These are phyloP conservation scores for Aphanomyces astaci DNA, from an alignment of 352 stramenopile species.

Conservation along the genomic window DNA sequence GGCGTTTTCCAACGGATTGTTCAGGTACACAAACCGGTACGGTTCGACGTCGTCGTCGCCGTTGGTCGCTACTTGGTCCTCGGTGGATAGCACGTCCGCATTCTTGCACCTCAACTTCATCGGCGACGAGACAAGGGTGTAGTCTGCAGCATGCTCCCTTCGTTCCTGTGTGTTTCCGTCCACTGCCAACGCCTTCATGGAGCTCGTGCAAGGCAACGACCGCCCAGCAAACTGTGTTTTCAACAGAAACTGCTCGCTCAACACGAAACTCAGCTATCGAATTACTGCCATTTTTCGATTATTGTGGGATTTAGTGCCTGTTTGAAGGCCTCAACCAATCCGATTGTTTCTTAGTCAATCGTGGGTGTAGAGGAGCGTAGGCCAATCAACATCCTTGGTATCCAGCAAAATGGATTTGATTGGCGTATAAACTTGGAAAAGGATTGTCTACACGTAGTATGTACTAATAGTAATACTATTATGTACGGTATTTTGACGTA, in stretches of 20 bases:
- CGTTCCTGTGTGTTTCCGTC: not conserved
- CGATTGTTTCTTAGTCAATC: too few species aligned
- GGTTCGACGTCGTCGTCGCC: slow-evolving; percentile 33
- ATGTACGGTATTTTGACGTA: too few species aligned
- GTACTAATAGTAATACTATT: too few species aligned
- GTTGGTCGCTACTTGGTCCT: not conserved
- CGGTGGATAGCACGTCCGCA: not conserved
- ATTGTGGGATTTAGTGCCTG: not conserved
- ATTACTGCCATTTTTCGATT: not conserved
- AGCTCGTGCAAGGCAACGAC: too few species aligned
- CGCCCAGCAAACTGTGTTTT: not conserved
- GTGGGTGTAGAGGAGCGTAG: too few species aligned
- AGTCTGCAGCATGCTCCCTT: not conserved
- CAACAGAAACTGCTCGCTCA: not conserved
- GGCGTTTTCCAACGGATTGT: slow-evolving; percentile 50
- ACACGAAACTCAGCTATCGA: too few species aligned
- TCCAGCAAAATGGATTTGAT: too few species aligned
- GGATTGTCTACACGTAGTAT: too few species aligned
- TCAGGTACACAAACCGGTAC: slow-evolving; percentile 68
- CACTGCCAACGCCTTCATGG: not conserved
- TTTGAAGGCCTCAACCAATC: not conserved
- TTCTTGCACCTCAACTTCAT: not conserved
- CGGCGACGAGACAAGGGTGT: not conserved
- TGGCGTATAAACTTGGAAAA: too few species aligned
- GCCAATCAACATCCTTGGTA: too few species aligned